Evolutionary conservation across 1,284 basidiomycete species (phyloP).

Genomic region (Veloporphyrellus conicus): DNA sequence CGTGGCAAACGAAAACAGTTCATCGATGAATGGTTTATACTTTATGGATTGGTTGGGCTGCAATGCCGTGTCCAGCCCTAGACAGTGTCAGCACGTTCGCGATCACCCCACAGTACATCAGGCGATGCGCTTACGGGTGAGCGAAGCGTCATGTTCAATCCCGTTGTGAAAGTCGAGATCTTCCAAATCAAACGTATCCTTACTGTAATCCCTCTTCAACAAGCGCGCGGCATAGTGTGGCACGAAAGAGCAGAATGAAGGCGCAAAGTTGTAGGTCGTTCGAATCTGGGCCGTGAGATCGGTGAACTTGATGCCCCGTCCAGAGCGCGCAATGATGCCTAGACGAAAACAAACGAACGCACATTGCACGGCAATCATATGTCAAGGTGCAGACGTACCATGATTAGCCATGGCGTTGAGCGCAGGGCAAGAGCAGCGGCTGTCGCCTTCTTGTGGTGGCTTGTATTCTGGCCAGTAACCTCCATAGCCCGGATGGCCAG

Average conservation of each 20-base stretch:
- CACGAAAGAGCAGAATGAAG: slow-evolving; percentile 62
- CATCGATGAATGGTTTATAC: slow-evolving; percentile 48
- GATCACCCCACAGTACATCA: too few relatives aligned
- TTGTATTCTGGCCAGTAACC: slow-evolving; percentile 68
- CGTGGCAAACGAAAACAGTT: slow-evolving; percentile 56
- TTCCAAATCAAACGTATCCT: slow-evolving; percentile 57
- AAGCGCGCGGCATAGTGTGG: slow-evolving; percentile 56
- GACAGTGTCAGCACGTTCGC: not conserved
- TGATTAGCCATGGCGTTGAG: slow-evolving; percentile 75
- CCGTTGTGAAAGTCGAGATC: slow-evolving; percentile 70
- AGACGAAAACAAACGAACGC: not conserved
- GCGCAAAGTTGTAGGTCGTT: slow-evolving; percentile 63
- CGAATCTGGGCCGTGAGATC: slow-evolving; percentile 48
- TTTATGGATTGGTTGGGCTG: slow-evolving; percentile 51
- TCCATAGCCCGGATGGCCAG: slow-evolving; percentile 54
- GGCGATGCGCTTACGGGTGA: slow-evolving; percentile 50
- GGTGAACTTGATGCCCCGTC: slow-evolving; percentile 62
- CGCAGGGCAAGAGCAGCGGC: slow-evolving; percentile 64
- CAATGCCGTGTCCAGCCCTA: slow-evolving; percentile 56
- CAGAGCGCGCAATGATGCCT: slow-evolving; percentile 68
- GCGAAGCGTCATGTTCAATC: slow-evolving; percentile 74
- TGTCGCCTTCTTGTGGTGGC: slow-evolving; percentile 56
- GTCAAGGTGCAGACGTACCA: slow-evolving; percentile 39
- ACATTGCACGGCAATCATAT: too few relatives aligned
- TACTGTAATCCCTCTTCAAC: slow-evolving; percentile 51